Evolutionary conservation across 1,284 basidiomycete genomes (phyloP), one percentile per base, ranked within the genome.

Genomic region (Pseudozyma thailandica): DNA sequence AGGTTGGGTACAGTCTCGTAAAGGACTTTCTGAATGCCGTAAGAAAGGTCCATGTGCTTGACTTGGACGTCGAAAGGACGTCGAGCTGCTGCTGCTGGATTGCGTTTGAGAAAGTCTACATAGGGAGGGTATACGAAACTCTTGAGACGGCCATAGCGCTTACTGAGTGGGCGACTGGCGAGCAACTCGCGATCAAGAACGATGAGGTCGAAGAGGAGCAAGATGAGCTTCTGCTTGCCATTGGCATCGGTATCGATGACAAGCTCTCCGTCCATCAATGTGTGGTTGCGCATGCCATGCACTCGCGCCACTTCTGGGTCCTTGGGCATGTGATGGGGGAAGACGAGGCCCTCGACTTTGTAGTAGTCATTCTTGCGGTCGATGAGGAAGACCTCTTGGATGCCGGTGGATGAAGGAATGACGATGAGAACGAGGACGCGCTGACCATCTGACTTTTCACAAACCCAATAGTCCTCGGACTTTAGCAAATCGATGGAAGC

Each of bases 401-500:
- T 72, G 26, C 86, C 87, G 10, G 78, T 78, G 7, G 51, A 62
- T 35, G 86, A 84, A 21, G 87, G 85, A 50, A 86, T 84, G 38
- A 90, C 87, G 48, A 98, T 87, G 61, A 96, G 86, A 45, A 98
- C 88, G 41, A 98, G 86, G 28, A 98, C 92, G 39, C 96, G 89
- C 51, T 98, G 85, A 3, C 96, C 96, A 81, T 99, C 96, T n/a
- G 94, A 96, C 86, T 99, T 99, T 85, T 99, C 96, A 85, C 94
- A 97, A 27, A 99, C 95, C 95, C 95, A 99, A 83, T 92, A 98
- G 83, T 79, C 78, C 28, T 79, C 69, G 20, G 57, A 56, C 23
- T 62, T 46, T 20, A 79, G 63, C 20, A 71, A 50, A 10, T 55
- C 53, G 37, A 79, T 63, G 15, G 66, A 70, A 4, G 44, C 31